Conservation (phyloP, 768 basidiomycete genomes). For the Pleurotus tuoliensis region DNA sequence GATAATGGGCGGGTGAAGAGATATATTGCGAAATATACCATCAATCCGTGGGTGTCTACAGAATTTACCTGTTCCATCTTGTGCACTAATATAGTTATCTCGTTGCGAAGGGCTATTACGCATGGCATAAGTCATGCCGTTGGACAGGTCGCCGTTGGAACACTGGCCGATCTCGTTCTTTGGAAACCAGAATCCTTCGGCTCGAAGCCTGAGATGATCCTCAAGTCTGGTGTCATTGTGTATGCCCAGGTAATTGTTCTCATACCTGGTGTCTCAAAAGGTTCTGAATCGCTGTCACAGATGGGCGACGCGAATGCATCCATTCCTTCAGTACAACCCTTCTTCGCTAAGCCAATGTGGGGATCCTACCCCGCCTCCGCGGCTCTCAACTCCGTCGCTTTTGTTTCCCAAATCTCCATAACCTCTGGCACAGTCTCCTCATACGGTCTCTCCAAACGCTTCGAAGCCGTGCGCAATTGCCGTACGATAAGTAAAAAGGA, state of each 20-base stretch:
- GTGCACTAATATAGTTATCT: not conserved
- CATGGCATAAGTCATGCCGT: constrained; percentile 89
- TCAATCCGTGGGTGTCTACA: constrained; percentile 77
- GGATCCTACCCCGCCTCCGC: constrained; percentile 74
- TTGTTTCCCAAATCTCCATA: constrained; percentile 78
- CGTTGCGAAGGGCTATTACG: constrained; percentile 68
- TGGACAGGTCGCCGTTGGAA: constrained; percentile 78
- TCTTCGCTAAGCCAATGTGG: constrained; percentile 91
- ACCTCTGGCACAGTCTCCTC: constrained; percentile 50
- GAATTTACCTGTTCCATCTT: constrained; percentile 2
- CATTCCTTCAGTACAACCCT: constrained; percentile 93
- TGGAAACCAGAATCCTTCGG: constrained; percentile 97
- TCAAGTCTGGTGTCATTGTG: constrained; percentile 92
- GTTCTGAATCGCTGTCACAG: constrained; percentile 30
- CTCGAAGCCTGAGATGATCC: constrained; percentile 86
- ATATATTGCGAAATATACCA: constrained; percentile 94
- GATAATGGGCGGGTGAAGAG: constrained; percentile 94
- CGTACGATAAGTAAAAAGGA: constrained; percentile 75
- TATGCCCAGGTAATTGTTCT: constrained; percentile 69
- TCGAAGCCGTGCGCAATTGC: constrained; percentile 75
- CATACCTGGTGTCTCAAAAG: not conserved
- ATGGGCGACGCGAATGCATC: constrained; percentile 98
- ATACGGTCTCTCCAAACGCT: constrained; percentile 69
- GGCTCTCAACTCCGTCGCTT: constrained; percentile 79
- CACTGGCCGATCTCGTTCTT: constrained; percentile 89